A percentile compares a stretch with the other conserved stretches of the same genome.
These are phyloP conservation scores for Sugiyamaella lignohabitans DNA, from an alignment of 805 yeast genomes.

Conservation along the genomic window DNA sequence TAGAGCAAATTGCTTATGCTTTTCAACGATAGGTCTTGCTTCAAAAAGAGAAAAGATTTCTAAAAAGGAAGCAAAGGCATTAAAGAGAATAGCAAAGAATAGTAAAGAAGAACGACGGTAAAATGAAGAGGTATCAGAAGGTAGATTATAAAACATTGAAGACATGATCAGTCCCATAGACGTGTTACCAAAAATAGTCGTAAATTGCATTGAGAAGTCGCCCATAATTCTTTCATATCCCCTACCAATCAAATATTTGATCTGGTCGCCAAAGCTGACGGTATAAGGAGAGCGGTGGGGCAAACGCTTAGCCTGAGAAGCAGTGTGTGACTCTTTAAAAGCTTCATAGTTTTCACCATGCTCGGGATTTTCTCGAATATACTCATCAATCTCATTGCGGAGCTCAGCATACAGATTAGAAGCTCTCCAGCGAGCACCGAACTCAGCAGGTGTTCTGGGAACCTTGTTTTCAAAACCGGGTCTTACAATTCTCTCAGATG, in stretches of 20 bases:
- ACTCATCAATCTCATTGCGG: conserved; percentile 40
- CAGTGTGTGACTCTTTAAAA: conserved; percentile 28
- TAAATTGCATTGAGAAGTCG: conserved; percentile 42
- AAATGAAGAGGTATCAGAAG: conserved; percentile 45
- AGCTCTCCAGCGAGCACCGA: conserved; percentile 44
- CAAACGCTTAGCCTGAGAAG: conserved; percentile 28
- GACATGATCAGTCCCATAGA: conserved; percentile 52
- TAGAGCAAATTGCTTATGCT: conserved; percentile 51
- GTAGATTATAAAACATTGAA: conserved; percentile 48
- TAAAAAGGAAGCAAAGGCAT: conserved; percentile 40
- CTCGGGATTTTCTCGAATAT: conserved; percentile 19
- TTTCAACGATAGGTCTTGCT: conserved; percentile 50
- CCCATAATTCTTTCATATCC: conserved; percentile 49
- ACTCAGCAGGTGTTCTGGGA: conserved; percentile 49
- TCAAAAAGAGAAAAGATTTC: conserved; percentile 41
- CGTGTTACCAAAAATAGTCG: conserved; percentile 40
- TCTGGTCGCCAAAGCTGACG: conserved; percentile 39
- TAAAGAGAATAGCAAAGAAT: conserved; percentile 48
- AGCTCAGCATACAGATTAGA: conserved; percentile 39
- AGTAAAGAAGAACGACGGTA: conserved; percentile 54
- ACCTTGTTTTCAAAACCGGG: conserved; percentile 43
- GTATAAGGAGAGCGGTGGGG: conserved; percentile 37
- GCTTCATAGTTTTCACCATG: conserved; percentile 23
- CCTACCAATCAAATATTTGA: conserved; percentile 41
- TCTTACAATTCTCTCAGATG: conserved; percentile 41